A percentile compares a stretch with the other conserved stretches of the same genome.
phyloP scores from a whole-genome alignment of 2,329 filamentous ascomycete species.

The Fusarium beomiforme region DNA sequence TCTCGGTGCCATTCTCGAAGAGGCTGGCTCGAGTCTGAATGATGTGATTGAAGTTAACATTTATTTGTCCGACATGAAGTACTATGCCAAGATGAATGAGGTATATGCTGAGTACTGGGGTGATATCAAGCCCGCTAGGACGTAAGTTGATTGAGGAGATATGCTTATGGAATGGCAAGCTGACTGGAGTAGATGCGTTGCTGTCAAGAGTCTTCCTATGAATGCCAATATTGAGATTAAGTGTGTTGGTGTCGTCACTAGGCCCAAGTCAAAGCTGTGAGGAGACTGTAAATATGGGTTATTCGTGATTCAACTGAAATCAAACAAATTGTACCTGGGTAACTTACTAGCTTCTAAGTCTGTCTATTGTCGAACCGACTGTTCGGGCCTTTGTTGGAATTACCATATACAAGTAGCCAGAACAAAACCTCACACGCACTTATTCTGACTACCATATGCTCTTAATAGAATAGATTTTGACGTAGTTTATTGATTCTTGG shows the following conservation, averaged over 20 bases:
- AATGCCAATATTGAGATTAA: constrained; percentile 47
- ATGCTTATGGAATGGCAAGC: rapidly evolving
- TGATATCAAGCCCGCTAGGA: constrained; percentile 54
- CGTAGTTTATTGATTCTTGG: too few species aligned
- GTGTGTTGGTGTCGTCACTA: constrained; percentile 39
- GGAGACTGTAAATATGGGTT: too few species aligned
- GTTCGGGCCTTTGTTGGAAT: too few species aligned
- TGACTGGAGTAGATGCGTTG: constrained; percentile 41
- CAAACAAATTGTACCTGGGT: too few species aligned
- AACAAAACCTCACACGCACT: too few species aligned
- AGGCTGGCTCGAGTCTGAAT: constrained; percentile 70
- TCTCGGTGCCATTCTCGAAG: constrained; percentile 73
- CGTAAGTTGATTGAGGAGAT: constrained; percentile 27
- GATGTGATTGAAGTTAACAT: constrained; percentile 77
- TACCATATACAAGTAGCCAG: too few species aligned
- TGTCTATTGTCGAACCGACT: too few species aligned
- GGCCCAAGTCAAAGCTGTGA: constrained; percentile 30
- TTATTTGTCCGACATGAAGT: constrained; percentile 76
- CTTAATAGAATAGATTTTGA: too few species aligned
- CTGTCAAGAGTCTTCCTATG: constrained; percentile 45
- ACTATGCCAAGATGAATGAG: constrained; percentile 79
- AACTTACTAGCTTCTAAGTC: too few species aligned
- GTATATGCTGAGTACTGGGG: constrained; percentile 76
- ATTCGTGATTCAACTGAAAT: too few species aligned
- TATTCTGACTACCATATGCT: too few species aligned